Conservation (phyloP, 208 protist species). For the Leishmania arabica region DNA sequence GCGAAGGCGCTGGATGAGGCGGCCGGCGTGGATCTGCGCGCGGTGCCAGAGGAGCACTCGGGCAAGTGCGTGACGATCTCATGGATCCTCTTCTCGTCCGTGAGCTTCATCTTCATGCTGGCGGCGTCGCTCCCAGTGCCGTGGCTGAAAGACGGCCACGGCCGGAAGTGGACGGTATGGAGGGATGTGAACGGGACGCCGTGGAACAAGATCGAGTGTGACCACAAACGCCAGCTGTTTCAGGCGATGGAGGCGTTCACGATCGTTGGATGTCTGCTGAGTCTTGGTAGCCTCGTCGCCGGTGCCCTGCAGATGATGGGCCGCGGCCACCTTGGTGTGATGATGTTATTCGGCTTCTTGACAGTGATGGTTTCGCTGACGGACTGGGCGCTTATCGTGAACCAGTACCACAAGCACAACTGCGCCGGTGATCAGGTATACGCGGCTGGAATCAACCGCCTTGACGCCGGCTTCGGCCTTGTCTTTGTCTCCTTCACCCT, state of each 20-base stretch:
- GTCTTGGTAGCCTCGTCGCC: slow-evolving; percentile 33
- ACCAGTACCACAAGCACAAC: slow-evolving; percentile 59
- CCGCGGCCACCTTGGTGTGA: slow-evolving; percentile 48
- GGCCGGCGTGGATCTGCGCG: slow-evolving; percentile 41
- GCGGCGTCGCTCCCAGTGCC: slow-evolving; percentile 45
- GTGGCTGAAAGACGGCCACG: slow-evolving; percentile 39
- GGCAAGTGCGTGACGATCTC: slow-evolving; percentile 32
- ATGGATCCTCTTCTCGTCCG: slow-evolving; percentile 37
- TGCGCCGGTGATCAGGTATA: slow-evolving; percentile 38
- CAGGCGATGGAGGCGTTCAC: slow-evolving; percentile 54
- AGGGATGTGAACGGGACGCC: slow-evolving; percentile 23
- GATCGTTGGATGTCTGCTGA: slow-evolving; percentile 36
- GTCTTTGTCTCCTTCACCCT: slow-evolving; percentile 41
- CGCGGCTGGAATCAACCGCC: slow-evolving; percentile 40
- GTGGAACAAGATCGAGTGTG: slow-evolving; percentile 41
- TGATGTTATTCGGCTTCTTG: slow-evolving; percentile 30
- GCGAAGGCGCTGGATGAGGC: slow-evolving; percentile 30
- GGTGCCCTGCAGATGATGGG: slow-evolving; percentile 38
- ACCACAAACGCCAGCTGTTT: slow-evolving; percentile 49
- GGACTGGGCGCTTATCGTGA: slow-evolving; percentile 46
- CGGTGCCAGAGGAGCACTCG: slow-evolving; percentile 30
- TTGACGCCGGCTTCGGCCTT: slow-evolving; percentile 49
- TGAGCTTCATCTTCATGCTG: slow-evolving; percentile 51
- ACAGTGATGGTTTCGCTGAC: slow-evolving; percentile 30
- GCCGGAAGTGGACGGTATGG: slow-evolving; percentile 56